Evolutionary conservation across 140 eudicot species (phyloP).

Genomic region (Cichorium intybus): DNA sequence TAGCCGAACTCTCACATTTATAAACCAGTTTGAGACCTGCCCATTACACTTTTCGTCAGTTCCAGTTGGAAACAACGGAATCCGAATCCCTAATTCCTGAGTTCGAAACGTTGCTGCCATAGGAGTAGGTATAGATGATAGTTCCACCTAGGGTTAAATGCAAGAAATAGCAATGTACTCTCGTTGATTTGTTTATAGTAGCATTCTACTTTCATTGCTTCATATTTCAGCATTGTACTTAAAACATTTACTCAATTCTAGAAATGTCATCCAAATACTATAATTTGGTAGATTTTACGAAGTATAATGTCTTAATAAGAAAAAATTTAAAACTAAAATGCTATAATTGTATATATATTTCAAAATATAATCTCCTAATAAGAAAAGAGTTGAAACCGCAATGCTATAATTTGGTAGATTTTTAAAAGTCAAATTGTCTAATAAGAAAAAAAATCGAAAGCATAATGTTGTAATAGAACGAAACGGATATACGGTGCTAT

Average conservation of each 20-base stretch:
- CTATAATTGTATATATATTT: too few species aligned
- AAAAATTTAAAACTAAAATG: too few species aligned
- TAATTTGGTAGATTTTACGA: too few species aligned
- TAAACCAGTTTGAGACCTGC: conserved; percentile 98
- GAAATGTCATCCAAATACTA: background rate
- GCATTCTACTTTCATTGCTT: background rate
- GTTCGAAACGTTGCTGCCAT: background rate
- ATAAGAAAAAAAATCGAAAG: background rate
- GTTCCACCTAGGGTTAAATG: too few species aligned
- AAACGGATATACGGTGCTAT: background rate
- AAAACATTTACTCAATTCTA: background rate
- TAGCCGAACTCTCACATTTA: conserved; percentile 90
- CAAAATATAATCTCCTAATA: too few species aligned
- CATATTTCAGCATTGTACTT: too few species aligned
- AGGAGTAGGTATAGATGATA: background rate
- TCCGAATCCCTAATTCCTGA: background rate
- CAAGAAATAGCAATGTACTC: too few species aligned
- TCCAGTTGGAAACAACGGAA: background rate
- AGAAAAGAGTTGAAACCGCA: too few species aligned
- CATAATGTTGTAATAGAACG: background rate
- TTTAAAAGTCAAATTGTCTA: too few species aligned
- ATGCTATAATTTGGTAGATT: background rate
- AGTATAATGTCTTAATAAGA: too few species aligned
- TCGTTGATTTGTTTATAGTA: background rate
- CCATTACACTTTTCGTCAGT: conserved; percentile 7